A percentile compares a stretch with the other conserved stretches of the same genome.
Conservation (phyloP, 2,329 filamentous ascomycete genomes). For the Neofusicoccum sp. region DNA sequence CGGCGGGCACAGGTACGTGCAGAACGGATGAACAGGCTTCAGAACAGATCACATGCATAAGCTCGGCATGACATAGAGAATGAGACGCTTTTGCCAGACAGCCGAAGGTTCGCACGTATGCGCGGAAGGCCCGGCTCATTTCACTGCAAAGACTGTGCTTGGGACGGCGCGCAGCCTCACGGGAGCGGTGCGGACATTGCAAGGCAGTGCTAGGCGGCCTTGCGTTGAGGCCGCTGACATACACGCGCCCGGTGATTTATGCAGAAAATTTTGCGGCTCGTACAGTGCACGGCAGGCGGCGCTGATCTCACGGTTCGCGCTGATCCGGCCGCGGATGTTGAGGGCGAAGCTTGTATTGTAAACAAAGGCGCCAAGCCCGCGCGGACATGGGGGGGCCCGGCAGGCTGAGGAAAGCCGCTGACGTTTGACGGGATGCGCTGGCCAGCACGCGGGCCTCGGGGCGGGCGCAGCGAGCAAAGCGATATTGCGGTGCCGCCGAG, state of each 20-base stretch:
- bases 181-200: conserved; percentile 14
- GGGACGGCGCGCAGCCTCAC: conserved; percentile 4
- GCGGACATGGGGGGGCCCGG: not conserved
- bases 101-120: not conserved
- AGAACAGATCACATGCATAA: not conserved
- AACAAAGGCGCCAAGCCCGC: conserved; percentile 6
- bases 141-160: conserved; percentile 15
- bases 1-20: conserved; percentile 5
- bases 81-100: not conserved
- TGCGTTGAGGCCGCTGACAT: not conserved
- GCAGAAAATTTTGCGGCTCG: conserved; percentile 7
- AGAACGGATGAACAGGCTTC: not conserved
- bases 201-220: not conserved
- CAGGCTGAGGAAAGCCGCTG: conserved; percentile 5
- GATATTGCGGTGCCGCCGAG: conserved; percentile 8
- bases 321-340: conserved; percentile 12
- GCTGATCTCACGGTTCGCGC: conserved; percentile 8
- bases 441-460: conserved; percentile 14
- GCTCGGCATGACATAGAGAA: not conserved
- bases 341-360: conserved; percentile 9
- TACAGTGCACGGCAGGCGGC: not conserved
- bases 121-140: conserved; percentile 17
- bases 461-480: not conserved
- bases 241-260: conserved; percentile 1
- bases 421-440: conserved; percentile 14